phyloP scores from a whole-genome alignment of 2,329 filamentous ascomycete genomes.

The Aspergillus jensenii region DNA sequence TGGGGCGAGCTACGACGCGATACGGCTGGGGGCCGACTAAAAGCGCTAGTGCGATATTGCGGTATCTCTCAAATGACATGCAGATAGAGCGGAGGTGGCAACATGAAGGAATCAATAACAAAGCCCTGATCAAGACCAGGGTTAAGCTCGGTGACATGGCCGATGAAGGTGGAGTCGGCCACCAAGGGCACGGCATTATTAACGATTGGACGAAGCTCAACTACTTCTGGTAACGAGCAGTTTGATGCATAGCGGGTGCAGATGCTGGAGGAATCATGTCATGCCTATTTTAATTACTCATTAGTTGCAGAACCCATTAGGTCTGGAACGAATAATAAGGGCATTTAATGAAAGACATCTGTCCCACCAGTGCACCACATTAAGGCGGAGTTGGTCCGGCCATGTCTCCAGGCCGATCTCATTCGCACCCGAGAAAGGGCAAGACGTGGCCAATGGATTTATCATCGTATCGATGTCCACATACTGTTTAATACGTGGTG shows the following conservation, averaged over 20 bases:
- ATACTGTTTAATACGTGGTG: no score
- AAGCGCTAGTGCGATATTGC: not conserved
- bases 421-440: not conserved
- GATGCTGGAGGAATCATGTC: not conserved
- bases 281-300: not conserved
- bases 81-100: not conserved
- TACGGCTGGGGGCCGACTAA: not conserved
- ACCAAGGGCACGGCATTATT: not conserved
- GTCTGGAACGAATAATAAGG: not conserved
- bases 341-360: not conserved
- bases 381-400: not conserved
- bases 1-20: no score
- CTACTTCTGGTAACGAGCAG: not conserved
- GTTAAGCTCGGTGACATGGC: not conserved
- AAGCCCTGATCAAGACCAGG: not conserved
- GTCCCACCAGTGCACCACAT: not conserved
- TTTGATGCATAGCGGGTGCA: not conserved
- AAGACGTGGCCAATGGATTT: not conserved
- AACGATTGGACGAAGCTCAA: not conserved
- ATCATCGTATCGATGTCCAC: no score
- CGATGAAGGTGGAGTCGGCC: constrained; percentile 4
- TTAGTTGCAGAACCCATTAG: not conserved
- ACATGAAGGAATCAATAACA: not conserved
- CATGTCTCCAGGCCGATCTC: not conserved
- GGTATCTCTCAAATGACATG: not conserved